Conservation (phyloP, 2,329 filamentous ascomycete genomes). For the Beauveria medogensis region DNA sequence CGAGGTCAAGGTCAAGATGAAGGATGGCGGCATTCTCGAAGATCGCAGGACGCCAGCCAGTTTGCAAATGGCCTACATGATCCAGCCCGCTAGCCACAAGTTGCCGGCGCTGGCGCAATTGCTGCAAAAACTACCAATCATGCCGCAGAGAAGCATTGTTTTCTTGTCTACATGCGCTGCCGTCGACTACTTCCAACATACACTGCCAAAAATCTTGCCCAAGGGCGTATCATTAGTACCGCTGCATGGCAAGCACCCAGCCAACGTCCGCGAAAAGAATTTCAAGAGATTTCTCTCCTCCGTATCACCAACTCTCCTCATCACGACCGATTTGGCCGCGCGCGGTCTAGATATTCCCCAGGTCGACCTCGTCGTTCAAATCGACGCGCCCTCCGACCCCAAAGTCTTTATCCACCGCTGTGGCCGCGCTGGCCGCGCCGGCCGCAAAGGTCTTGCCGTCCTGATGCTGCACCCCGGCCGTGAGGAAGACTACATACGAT, state of each 20-base stretch:
- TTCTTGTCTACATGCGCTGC: slow-evolving; percentile 91
- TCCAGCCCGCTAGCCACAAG: slow-evolving; percentile 70
- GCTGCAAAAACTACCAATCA: slow-evolving; percentile 59
- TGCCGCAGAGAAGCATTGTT: slow-evolving; percentile 77
- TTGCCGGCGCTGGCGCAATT: slow-evolving; percentile 66
- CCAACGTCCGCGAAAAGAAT: slow-evolving; percentile 81
- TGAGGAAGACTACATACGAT: slow-evolving; percentile 85
- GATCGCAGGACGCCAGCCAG: slow-evolving; percentile 87
- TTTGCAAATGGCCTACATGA: slow-evolving; percentile 81
- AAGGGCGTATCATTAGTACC: slow-evolving; percentile 63
- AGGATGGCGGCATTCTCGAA: slow-evolving; percentile 56
- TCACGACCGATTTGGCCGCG: slow-evolving; percentile 89
- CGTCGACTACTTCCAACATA: slow-evolving; percentile 85
- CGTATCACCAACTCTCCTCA: slow-evolving; percentile 66
- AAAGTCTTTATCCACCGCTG: slow-evolving; percentile 95
- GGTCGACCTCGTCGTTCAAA: slow-evolving; percentile 83
- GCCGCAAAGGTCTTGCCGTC: slow-evolving; percentile 74
- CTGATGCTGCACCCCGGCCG: slow-evolving; percentile 76
- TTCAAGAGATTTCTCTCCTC: slow-evolving; percentile 72
- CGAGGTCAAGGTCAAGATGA: slow-evolving; percentile 78
- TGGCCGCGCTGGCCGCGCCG: slow-evolving; percentile 82
- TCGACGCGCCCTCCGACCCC: slow-evolving; percentile 76
- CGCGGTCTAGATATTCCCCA: slow-evolving; percentile 86
- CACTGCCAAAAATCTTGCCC: slow-evolving; percentile 67
- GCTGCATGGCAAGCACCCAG: slow-evolving; percentile 84